Evolutionary conservation across 2,329 filamentous ascomycete species (phyloP).

Genomic region (Colletotrichum lentis): DNA sequence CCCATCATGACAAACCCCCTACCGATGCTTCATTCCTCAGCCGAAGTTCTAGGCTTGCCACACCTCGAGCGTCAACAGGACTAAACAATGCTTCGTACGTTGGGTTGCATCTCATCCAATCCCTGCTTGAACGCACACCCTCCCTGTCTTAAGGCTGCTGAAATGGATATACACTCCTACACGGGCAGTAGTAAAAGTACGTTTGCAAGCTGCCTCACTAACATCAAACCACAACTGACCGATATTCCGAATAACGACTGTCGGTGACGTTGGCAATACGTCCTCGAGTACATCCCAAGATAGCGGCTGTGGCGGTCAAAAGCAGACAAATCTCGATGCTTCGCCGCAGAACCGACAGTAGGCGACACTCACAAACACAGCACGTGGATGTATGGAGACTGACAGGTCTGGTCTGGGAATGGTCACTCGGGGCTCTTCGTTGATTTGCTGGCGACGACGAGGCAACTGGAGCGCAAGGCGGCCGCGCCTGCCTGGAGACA

Average conservation of each 20-base stretch:
- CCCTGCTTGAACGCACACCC: too few species aligned
- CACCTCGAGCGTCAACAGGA: not conserved
- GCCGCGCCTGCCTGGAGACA: constrained; percentile 28
- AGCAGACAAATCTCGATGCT: not conserved
- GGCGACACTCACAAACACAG: constrained; percentile 7
- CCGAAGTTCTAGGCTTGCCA: not conserved
- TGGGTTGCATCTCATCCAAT: not conserved
- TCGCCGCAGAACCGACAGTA: constrained; percentile 2
- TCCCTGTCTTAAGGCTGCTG: not conserved
- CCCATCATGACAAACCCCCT: not conserved
- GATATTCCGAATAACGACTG: constrained; percentile 9
- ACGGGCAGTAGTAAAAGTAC: not conserved
- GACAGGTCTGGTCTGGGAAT: constrained; percentile 1
- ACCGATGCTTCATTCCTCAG: not conserved
- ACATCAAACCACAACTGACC: not conserved
- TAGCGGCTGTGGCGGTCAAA: not conserved
- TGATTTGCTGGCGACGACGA: constrained; percentile 19
- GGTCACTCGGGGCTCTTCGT: not conserved
- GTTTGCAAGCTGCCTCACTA: constrained; percentile 8
- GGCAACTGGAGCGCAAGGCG: constrained; percentile 27
- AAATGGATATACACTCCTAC: not conserved
- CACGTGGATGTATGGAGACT: not conserved
- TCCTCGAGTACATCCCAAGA: not conserved
- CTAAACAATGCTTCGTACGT: not conserved
- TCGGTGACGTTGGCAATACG: not conserved